These are phyloP conservation scores for Sambucus nigra DNA, from an alignment of 129 eudicot species.

Conservation along the genomic window DNA sequence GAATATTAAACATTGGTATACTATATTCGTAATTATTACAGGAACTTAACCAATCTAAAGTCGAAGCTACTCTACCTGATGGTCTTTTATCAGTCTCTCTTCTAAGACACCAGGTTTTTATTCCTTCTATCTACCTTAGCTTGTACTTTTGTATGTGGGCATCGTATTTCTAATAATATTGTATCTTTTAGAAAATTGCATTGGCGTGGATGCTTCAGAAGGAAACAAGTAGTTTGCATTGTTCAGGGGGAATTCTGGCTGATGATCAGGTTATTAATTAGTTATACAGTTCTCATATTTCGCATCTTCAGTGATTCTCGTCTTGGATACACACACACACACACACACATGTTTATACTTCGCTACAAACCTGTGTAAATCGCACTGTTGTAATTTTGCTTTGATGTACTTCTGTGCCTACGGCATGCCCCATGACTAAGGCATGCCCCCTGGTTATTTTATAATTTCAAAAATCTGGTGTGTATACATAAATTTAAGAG, in stretches of 20 bases:
- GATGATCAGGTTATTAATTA: slow-evolving; percentile 70
- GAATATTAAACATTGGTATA: too few species aligned
- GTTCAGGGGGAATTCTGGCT: slow-evolving; percentile 89
- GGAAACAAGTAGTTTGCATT: slow-evolving; percentile 38
- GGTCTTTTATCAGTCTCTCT: slow-evolving; percentile 76
- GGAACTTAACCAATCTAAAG: slow-evolving; percentile 62
- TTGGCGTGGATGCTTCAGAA: slow-evolving; percentile 85
- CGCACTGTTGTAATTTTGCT: too few species aligned
- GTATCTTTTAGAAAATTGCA: slow-evolving; percentile 65
- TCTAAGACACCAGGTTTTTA: slow-evolving; percentile 83
- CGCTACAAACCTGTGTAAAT: too few species aligned
- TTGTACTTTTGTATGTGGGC: neutral
- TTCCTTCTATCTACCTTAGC: neutral
- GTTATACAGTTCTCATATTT: neutral
- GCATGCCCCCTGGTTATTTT: too few species aligned
- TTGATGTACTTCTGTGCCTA: too few species aligned
- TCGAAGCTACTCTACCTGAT: slow-evolving; percentile 53
- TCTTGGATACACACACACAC: neutral
- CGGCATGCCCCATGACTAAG: too few species aligned
- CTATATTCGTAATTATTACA: slow-evolving; percentile 16
- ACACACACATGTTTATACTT: too few species aligned
- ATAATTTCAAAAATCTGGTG: too few species aligned
- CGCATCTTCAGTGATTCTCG: neutral
- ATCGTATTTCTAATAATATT: slow-evolving; percentile 6
- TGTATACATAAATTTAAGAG: too few species aligned